A percentile compares a stretch with the other conserved stretches of the same genome.
Evolutionary conservation across 148 eudicot species (phyloP).

Genomic region (Persicaria maculosa): DNA sequence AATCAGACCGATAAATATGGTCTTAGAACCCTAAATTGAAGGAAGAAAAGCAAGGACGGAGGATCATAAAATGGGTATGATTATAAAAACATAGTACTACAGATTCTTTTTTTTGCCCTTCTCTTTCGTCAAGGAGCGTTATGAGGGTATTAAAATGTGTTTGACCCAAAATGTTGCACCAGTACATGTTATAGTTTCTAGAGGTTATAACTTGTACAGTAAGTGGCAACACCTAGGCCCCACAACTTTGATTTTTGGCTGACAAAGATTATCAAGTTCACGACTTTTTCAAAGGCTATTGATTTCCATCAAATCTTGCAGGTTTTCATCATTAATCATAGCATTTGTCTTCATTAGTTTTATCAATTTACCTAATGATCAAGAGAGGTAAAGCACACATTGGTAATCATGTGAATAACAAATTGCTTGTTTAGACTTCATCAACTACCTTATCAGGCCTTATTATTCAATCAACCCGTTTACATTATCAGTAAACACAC

Average conservation of each 20-base stretch:
- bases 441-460: no score
- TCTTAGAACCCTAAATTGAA: background rate
- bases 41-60: background rate
- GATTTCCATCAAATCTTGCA: background rate
- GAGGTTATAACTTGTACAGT: no score
- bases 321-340: background rate
- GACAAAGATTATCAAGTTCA: background rate
- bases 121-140: no score
- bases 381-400: background rate
- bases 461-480: no score
- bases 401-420: background rate
- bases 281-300: conserved; percentile 1
- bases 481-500: no score
- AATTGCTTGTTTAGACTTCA: no score
- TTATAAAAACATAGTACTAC: no score
- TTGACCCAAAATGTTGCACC: no score
- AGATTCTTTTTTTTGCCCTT: no score
- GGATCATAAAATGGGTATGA: background rate
- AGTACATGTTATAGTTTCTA: no score
- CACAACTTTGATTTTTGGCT: conserved; percentile 5
- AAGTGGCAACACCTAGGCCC: background rate
- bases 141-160: no score
- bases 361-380: background rate
- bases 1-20: no score
- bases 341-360: background rate